Percentiles rank a stretch among this genome's conserved stretches.
phyloP scores from a whole-genome alignment of 2,329 filamentous ascomycete species.

The Fusarium verticillioides region DNA sequence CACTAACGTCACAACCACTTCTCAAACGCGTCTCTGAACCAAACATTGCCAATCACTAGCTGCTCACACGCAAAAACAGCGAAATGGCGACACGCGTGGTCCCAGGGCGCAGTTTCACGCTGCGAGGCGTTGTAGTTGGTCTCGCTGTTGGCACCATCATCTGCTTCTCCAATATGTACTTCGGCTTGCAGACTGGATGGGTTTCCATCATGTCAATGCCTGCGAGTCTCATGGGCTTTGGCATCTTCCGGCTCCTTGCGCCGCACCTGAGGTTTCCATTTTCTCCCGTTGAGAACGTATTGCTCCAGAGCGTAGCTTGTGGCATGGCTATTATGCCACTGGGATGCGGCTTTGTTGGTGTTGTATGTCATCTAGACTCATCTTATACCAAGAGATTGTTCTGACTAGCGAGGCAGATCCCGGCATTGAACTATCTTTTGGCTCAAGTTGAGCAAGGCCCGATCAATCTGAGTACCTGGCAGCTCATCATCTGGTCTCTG shows the following conservation, averaged over 20 bases:
- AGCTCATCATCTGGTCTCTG: slow-evolving; percentile 88
- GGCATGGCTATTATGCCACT: slow-evolving; percentile 97
- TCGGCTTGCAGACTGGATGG: slow-evolving; percentile 87
- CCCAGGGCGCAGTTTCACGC: slow-evolving; percentile 79
- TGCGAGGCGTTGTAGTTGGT: slow-evolving; percentile 82
- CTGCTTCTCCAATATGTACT: slow-evolving; percentile 98
- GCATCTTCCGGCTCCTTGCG: slow-evolving; percentile 85
- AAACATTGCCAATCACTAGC: slow-evolving; percentile 7
- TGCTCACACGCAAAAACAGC: not conserved
- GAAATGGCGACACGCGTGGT: slow-evolving; percentile 41
- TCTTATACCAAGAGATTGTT: not conserved
- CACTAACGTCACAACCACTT: slow-evolving; percentile 2
- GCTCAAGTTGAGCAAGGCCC: slow-evolving; percentile 82
- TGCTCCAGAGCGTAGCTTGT: slow-evolving; percentile 95
- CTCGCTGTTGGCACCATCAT: slow-evolving; percentile 88
- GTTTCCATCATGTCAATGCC: slow-evolving; percentile 95
- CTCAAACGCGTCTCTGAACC: not conserved
- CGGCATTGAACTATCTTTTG: slow-evolving; percentile 89
- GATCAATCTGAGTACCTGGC: slow-evolving; percentile 75
- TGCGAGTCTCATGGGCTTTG: slow-evolving; percentile 91
- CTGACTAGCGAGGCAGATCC: slow-evolving; percentile 63
- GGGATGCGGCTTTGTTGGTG: slow-evolving; percentile 94
- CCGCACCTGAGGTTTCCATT: slow-evolving; percentile 83
- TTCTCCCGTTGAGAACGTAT: slow-evolving; percentile 93
- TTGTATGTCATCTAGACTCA: slow-evolving; percentile 58